These are phyloP conservation scores for Cunninghamia lanceolata DNA, from an alignment of 75 land plant genomes.

Conservation along the genomic window DNA sequence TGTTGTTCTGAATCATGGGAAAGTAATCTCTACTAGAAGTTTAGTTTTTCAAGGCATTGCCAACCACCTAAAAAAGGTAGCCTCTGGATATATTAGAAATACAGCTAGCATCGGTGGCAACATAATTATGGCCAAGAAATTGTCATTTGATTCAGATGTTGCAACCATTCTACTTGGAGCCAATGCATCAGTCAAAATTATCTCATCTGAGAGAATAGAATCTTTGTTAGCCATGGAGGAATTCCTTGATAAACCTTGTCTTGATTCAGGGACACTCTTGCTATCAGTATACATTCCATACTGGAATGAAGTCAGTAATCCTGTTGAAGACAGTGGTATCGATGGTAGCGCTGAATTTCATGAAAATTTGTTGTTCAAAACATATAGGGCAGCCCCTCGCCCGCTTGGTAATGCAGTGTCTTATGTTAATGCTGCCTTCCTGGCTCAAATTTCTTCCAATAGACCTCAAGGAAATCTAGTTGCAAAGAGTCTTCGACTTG, in stretches of 20 bases:
- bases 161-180: conserved; percentile 76
- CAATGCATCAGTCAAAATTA: conserved; percentile 45
- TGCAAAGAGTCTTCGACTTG: conserved; percentile 41
- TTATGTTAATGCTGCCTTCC: conserved; percentile 79
- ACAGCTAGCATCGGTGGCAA: conserved; percentile 92
- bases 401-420: conserved; percentile 85
- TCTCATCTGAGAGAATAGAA: conserved; percentile 11
- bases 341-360: not conserved
- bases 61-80: conserved; percentile 66
- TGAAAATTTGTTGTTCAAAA: conserved; percentile 45
- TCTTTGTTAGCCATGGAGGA: conserved; percentile 45
- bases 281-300: conserved; percentile 61
- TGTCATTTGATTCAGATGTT: conserved; percentile 74
- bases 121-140: conserved; percentile 77
- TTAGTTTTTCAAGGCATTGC: conserved; percentile 48
- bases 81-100: conserved; percentile 64
- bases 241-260: conserved; percentile 47
- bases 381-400: conserved; percentile 83
- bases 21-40: not conserved
- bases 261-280: conserved; percentile 42
- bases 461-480: conserved; percentile 15
- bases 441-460: conserved; percentile 36
- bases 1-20: not conserved
- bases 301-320: conserved; percentile 9
- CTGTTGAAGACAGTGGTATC: not conserved